phyloP scores from a whole-genome alignment of 176 grass and related monocot genomes.

The Paspalum vaginatum region DNA sequence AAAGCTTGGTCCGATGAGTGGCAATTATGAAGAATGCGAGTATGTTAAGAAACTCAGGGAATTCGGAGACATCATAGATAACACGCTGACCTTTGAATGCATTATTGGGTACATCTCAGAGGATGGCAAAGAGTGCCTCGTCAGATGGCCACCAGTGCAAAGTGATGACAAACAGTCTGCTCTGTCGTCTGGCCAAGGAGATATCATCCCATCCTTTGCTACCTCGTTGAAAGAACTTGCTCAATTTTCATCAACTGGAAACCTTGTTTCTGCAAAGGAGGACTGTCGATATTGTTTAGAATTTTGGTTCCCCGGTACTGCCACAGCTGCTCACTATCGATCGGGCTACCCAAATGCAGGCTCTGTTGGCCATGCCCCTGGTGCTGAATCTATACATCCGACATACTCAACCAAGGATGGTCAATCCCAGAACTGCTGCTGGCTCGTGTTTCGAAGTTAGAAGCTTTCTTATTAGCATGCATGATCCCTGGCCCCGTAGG shows the following conservation, averaged over 20 bases:
- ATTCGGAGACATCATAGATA: background rate
- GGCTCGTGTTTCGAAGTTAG: background rate
- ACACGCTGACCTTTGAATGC: background rate
- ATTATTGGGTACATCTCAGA: slow-evolving; percentile 15
- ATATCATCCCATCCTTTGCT: background rate
- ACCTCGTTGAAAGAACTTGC: background rate
- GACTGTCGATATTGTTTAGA: background rate
- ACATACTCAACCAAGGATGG: background rate
- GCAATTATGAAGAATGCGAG: background rate
- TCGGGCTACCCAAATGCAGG: background rate
- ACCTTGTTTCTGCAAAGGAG: background rate
- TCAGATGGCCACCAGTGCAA: background rate
- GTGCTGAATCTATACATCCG: too few species aligned
- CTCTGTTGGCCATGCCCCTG: background rate
- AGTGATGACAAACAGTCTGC: background rate
- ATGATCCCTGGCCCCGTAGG: too few species aligned
- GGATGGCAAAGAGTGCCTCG: background rate
- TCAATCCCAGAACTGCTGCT: background rate
- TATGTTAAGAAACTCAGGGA: background rate
- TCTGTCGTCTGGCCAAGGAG: background rate
- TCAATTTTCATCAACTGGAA: background rate
- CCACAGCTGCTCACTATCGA: too few species aligned
- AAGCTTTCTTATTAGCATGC: too few species aligned
- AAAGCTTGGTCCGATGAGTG: background rate
- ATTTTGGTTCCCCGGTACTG: background rate